Evolutionary conservation across 257 asterid species (phyloP).

Genomic region (Sherardia arvensis): DNA sequence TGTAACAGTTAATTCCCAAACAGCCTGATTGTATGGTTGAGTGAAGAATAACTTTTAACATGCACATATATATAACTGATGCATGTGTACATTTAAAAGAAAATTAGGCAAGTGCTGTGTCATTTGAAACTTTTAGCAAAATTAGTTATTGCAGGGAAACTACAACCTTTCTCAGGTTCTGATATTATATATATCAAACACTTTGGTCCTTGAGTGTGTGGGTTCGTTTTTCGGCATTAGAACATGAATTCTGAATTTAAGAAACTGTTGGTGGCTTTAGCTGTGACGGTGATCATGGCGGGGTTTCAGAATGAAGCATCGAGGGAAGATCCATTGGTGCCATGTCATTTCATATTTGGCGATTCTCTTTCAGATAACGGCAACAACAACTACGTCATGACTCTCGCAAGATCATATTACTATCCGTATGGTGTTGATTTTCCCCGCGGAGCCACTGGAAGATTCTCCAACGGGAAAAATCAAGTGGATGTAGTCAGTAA

Average conservation of each 20-base stretch:
- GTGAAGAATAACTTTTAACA: too few species aligned
- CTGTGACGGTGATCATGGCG: not conserved
- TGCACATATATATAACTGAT: too few species aligned
- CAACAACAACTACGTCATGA: not conserved
- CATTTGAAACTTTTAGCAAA: too few species aligned
- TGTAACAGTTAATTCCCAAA: too few species aligned
- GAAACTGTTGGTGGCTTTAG: not conserved
- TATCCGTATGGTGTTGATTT: not conserved
- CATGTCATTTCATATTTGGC: not conserved
- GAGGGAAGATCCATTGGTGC: not conserved
- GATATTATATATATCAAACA: too few species aligned
- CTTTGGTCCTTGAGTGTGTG: not conserved
- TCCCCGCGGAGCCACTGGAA: not conserved
- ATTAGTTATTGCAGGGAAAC: too few species aligned
- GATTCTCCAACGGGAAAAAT: not conserved
- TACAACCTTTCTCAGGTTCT: not conserved
- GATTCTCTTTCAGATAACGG: not conserved
- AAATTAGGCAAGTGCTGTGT: too few species aligned
- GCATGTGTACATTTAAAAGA: too few species aligned
- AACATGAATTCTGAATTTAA: not conserved
- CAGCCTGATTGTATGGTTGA: too few species aligned
- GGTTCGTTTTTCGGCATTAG: not conserved
- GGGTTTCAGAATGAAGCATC: not conserved
- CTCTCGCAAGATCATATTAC: not conserved
- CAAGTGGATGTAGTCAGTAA: not conserved